These are phyloP conservation scores for Hagleromyces aurorensis DNA, from an alignment of 805 yeast genomes.

Conservation along the genomic window DNA sequence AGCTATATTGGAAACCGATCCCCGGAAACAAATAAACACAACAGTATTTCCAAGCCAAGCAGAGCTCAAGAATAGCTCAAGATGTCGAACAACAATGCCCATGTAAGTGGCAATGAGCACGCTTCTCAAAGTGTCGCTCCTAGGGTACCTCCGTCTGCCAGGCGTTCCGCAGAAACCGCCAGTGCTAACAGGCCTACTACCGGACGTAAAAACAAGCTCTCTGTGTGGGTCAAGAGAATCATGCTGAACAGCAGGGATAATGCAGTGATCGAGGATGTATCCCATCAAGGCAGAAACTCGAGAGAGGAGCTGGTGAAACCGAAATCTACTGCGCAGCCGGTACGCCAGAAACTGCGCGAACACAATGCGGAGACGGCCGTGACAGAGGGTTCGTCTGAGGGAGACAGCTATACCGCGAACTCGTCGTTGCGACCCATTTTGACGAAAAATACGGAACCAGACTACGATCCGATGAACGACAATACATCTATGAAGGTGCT, in stretches of 20 bases:
- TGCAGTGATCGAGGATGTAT: too few species aligned
- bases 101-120: conserved; percentile 13
- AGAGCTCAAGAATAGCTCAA: too few species aligned
- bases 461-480: conserved; percentile 1
- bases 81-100: conserved; percentile 3
- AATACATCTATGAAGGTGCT: conserved; percentile 10
- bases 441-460: conserved; percentile 1
- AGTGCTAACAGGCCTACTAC: too few species aligned
- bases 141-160: too few species aligned
- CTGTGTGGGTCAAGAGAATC: conserved; percentile 29
- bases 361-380: not conserved
- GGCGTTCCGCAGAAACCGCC: too few species aligned
- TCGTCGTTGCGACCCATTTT: conserved; percentile 14
- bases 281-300: too few species aligned
- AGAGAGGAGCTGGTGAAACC: too few species aligned
- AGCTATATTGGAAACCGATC: too few species aligned
- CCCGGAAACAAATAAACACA: too few species aligned
- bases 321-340: too few species aligned
- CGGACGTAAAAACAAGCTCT: conserved; percentile 24
- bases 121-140: conserved; percentile 16
- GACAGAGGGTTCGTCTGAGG: not conserved
- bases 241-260: conserved; percentile 24
- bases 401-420: conserved; percentile 5
- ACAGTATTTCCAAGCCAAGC: too few species aligned
- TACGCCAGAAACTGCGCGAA: conserved; percentile 1